phyloP scores from a whole-genome alignment of 2,329 filamentous ascomycete species.

The Colletotrichum abscissum region DNA sequence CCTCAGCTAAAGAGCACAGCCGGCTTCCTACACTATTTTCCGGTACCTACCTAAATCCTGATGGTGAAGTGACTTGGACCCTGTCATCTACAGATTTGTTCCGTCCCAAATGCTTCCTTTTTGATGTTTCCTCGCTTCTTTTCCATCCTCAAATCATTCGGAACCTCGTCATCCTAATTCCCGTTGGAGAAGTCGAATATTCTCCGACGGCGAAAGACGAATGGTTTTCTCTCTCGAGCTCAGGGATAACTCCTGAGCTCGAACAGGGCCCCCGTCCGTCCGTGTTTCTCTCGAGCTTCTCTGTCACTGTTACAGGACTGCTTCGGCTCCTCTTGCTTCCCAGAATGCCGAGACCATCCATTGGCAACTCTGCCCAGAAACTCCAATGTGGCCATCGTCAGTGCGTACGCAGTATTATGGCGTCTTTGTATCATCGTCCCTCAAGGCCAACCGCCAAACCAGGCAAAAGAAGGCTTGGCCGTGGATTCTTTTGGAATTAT shows the following conservation, averaged over 20 bases:
- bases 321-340: conserved; percentile 51
- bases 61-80: not conserved
- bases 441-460: not conserved
- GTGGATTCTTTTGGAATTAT: not conserved
- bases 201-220: not conserved
- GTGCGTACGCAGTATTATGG: conserved; percentile 6
- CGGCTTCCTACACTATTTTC: not conserved
- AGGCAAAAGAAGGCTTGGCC: conserved; percentile 4
- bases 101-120: not conserved
- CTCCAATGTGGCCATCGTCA: conserved; percentile 12
- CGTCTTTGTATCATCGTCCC: not conserved
- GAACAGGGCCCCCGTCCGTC: conserved; percentile 31
- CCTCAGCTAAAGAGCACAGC: not conserved
- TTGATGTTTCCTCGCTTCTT: not conserved
- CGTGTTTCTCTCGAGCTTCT: conserved; percentile 40
- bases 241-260: not conserved
- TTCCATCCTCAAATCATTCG: not conserved
- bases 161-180: not conserved
- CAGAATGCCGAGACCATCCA: conserved; percentile 4
- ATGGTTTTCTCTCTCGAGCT: not conserved
- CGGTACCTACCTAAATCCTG: not conserved
- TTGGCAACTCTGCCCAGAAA: not conserved
- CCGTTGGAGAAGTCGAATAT: not conserved
- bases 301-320: conserved; percentile 47
- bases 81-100: not conserved